phyloP scores from a whole-genome alignment of 139 green algal species.

The Tetradesmus obliquus region DNA sequence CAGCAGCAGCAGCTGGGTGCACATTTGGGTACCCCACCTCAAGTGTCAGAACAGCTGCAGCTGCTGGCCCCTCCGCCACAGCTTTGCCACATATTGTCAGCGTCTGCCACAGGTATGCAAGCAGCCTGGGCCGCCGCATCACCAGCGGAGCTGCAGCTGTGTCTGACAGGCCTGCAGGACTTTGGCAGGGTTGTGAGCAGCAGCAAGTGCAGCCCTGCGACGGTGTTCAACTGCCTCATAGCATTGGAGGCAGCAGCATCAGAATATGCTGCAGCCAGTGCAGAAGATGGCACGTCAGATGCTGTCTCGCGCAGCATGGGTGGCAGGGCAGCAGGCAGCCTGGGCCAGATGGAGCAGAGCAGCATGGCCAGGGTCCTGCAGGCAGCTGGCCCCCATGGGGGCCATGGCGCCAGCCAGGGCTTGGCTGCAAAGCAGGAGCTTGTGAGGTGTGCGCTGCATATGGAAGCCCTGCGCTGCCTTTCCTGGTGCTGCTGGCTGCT shows the following conservation, averaged over 20 bases:
- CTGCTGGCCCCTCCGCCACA: background rate
- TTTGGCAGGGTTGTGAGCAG: background rate
- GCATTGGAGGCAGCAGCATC: constrained; percentile 18
- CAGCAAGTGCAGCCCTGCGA: background rate
- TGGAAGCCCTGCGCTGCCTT: background rate
- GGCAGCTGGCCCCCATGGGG: background rate
- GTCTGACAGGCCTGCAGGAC: constrained; percentile 19
- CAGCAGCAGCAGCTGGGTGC: background rate
- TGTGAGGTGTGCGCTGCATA: background rate
- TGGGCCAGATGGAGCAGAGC: background rate
- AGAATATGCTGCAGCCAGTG: background rate
- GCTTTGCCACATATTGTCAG: background rate
- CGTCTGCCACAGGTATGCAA: background rate
- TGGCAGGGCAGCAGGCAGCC: background rate
- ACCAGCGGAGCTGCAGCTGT: constrained; percentile 29
- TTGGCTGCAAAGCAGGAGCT: background rate
- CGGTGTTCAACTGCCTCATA: background rate
- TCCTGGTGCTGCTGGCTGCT: constrained; percentile 35
- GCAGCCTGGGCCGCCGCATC: background rate
- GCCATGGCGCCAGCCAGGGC: background rate
- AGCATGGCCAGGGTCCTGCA: background rate
- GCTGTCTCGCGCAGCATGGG: background rate
- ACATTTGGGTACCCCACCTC: background rate
- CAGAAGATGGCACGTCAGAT: background rate
- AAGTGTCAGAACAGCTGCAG: background rate